A percentile compares a stretch with the other conserved stretches of the same genome.
Evolutionary conservation across 768 basidiomycete species (phyloP).

Genomic region (Phylloporus scabripes): DNA sequence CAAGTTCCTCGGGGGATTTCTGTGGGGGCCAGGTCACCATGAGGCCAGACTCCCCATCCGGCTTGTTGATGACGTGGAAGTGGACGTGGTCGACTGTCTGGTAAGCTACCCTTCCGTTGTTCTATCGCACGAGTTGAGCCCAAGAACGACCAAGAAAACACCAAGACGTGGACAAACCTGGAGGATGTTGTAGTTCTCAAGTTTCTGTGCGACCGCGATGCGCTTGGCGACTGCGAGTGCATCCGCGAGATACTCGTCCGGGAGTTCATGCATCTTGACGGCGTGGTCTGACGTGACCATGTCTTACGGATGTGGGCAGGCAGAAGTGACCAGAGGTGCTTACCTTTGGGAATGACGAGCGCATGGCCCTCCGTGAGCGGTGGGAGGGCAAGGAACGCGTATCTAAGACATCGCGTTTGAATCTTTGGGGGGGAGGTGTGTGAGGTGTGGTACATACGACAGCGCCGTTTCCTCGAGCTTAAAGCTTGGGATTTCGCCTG

Average conservation of each 20-base stretch:
- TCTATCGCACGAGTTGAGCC: conserved; percentile 32
- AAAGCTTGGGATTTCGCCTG: conserved; percentile 83
- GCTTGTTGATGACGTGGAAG: conserved; percentile 92
- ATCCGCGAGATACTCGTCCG: conserved; percentile 76
- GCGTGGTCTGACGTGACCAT: conserved; percentile 60
- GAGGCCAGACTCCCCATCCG: conserved; percentile 63
- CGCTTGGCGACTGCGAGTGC: conserved; percentile 79
- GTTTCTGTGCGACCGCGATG: conserved; percentile 64
- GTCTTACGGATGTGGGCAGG: neutral
- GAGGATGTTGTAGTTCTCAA: conserved; percentile 81
- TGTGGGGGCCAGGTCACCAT: conserved; percentile 58
- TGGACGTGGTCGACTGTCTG: conserved; percentile 82
- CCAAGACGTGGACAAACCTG: conserved; percentile 35
- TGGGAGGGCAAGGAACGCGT: conserved; percentile 86
- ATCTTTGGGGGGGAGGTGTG: neutral
- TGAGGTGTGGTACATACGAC: conserved; percentile 44
- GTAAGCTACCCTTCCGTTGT: conserved; percentile 61
- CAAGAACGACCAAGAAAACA: neutral
- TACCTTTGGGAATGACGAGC: conserved; percentile 90
- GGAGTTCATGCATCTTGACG: conserved; percentile 79
- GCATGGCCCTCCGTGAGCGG: conserved; percentile 85
- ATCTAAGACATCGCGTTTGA: conserved; percentile 35
- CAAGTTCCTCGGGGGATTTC: conserved; percentile 6
- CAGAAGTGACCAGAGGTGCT: neutral
- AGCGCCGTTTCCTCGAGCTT: conserved; percentile 74